A percentile compares a stretch with the other conserved stretches of the same genome.
Conservation (phyloP, 208 protist species). For the Leishmania amazonensis region DNA sequence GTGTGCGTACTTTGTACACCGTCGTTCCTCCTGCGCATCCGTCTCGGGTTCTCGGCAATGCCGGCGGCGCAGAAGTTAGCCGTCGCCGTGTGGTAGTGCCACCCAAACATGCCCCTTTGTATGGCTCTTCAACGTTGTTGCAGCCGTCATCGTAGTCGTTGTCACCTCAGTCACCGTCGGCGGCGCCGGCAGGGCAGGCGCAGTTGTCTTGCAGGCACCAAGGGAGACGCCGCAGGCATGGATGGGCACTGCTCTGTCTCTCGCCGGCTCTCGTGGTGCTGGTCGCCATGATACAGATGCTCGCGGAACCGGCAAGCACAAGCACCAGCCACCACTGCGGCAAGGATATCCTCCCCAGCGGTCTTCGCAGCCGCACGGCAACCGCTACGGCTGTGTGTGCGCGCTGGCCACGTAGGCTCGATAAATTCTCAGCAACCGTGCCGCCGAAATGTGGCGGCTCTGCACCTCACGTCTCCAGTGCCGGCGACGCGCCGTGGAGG, state of each 20-base stretch:
- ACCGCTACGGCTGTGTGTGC: neutral
- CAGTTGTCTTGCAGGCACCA: neutral
- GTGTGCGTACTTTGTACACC: neutral
- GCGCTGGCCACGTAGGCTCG: neutral
- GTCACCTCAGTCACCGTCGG: neutral
- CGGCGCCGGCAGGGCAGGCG: neutral
- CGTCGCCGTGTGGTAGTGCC: neutral
- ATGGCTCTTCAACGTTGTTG: neutral
- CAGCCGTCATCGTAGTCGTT: neutral
- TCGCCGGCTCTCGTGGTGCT: neutral
- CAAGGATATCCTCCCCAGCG: neutral
- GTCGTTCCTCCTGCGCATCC: neutral
- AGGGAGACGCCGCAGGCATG: neutral
- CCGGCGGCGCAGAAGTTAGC: neutral
- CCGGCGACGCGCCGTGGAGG: neutral
- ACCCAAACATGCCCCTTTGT: neutral
- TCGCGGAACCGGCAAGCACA: neutral
- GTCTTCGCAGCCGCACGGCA: neutral
- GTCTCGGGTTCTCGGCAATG: neutral
- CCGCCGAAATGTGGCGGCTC: neutral
- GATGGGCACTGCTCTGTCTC: neutral
- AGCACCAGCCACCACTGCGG: neutral
- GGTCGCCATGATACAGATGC: neutral
- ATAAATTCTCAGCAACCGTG: neutral
- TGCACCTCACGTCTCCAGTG: neutral